Percentiles rank a stretch among this genome's conserved stretches.
Conservation (phyloP, 371 early-diverging fungal species). For the Smittium mucronatum region DNA sequence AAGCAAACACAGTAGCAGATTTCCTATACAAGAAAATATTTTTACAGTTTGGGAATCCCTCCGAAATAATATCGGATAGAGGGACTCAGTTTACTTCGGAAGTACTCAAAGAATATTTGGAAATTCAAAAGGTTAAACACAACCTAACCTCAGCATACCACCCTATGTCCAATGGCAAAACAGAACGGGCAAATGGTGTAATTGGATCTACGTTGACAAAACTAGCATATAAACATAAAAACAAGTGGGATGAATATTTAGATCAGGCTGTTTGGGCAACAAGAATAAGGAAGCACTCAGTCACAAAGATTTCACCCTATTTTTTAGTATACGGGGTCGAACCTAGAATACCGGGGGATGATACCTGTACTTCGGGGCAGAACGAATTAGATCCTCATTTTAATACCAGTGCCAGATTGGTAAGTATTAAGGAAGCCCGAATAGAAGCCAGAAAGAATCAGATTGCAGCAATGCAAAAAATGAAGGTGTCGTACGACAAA, state of each 20-base stretch:
- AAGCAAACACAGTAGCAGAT: slow-evolving; percentile 18
- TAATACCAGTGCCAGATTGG: not conserved
- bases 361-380: not conserved
- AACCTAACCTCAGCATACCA: slow-evolving; percentile 21
- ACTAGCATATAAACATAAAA: not conserved
- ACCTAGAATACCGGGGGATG: slow-evolving; percentile 1
- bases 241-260: slow-evolving; percentile 18
- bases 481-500: slow-evolving; percentile 4
- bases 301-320: not conserved
- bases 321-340: not conserved
- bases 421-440: not conserved
- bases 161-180: slow-evolving; percentile 24
- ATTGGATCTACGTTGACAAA: slow-evolving; percentile 10
- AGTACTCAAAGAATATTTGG: slow-evolving; percentile 12
- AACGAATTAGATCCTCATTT: not conserved
- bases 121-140: slow-evolving; percentile 10
- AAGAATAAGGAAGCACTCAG: not conserved
- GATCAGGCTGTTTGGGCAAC: slow-evolving; percentile 7
- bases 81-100: slow-evolving; percentile 25
- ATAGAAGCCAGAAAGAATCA: slow-evolving; percentile 1
- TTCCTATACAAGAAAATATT: slow-evolving; percentile 33
- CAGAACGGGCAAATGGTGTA: slow-evolving; percentile 19
- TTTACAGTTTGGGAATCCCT: slow-evolving; percentile 22
- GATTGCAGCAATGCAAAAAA: not conserved
- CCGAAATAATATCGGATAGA: slow-evolving; percentile 25